Base-by-base conservation (phyloP, 305 asterid species). In the Nicotiana rustica region DNA sequence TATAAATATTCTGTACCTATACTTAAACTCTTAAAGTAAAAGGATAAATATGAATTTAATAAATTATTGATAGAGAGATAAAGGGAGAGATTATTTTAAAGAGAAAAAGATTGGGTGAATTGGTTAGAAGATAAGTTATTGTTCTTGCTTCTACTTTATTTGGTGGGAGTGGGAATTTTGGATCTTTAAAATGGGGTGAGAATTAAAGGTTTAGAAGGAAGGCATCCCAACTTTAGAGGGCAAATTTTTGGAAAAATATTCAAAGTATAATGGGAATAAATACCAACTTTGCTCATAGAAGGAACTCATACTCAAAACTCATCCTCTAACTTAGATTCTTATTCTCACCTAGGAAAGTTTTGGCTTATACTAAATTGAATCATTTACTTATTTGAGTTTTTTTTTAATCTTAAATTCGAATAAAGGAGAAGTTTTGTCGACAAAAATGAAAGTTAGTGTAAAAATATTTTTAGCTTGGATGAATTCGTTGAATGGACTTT, bases 181-280 rank as follows among this genome's bases (percentile, higher is more conserved):
- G 17, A 69, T 77, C 71, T 59, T 36, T 25, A 67, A 19, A 36
- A 81, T 76, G 44, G 80, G 67, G 38, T 10, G 73, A 61, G 44
- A 86, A 81, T 79, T 75, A 38, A 18, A 66, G 83, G 86, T 57
- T 62, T 67, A 49, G 78, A 86, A 77, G 59, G 82, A 70, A 76
- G 57, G 93, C 84, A 90, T 90, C 91, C 88, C 64, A 87, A 88
- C 83, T 81, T 70, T 84, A 56, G 82, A 83, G 31, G 81, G 80
- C n/a, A 82, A 19, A 52, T 85, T 78, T 19, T 3, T n/a, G 15
- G 25, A 78, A 71, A 73, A 78, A 38, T 8, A 15, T 79, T 52
- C 18, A 35, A 59, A 66, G 68, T 17, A 75, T 17, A 38, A 85
- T 78, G 82, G 83, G 91, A 86, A 92, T 88, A 84, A 76, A 88